phyloP scores from a whole-genome alignment of 257 asterid species.

The Coffea canephora region DNA sequence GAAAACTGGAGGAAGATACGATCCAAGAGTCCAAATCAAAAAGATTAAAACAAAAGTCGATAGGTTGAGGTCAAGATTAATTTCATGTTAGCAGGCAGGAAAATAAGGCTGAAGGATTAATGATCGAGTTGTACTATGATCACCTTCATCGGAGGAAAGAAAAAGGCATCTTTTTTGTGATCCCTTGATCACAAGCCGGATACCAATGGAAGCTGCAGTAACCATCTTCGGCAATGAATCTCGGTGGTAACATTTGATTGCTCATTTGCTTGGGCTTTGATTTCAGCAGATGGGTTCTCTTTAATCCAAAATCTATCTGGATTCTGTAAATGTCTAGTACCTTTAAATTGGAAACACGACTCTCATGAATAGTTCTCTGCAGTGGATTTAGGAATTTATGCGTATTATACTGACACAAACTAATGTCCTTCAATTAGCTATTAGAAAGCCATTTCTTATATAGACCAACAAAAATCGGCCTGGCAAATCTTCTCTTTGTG shows the following conservation, averaged over 20 bases:
- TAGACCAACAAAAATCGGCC: no score
- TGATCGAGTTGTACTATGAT: background rate
- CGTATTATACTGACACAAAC: background rate
- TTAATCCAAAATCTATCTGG: no score
- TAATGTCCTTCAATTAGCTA: no score
- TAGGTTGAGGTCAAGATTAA: constrained; percentile 21
- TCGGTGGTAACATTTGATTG: background rate
- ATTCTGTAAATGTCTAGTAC: no score
- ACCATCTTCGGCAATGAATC: background rate
- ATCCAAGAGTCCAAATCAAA: constrained; percentile 38
- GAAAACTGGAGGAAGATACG: constrained; percentile 45
- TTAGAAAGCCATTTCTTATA: no score
- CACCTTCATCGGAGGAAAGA: background rate
- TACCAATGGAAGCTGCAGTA: background rate
- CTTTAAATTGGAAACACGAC: background rate
- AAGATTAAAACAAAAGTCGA: constrained; percentile 57
- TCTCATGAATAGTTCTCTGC: background rate
- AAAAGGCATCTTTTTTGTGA: background rate
- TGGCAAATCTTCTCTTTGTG: no score
- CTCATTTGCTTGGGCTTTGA: background rate
- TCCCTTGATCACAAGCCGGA: background rate
- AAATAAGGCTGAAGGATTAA: background rate
- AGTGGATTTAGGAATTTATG: background rate
- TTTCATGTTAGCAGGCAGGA: background rate
- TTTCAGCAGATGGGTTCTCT: background rate